phyloP scores from a whole-genome alignment of 148 eudicot species.

The Persicaria tinctoria region DNA sequence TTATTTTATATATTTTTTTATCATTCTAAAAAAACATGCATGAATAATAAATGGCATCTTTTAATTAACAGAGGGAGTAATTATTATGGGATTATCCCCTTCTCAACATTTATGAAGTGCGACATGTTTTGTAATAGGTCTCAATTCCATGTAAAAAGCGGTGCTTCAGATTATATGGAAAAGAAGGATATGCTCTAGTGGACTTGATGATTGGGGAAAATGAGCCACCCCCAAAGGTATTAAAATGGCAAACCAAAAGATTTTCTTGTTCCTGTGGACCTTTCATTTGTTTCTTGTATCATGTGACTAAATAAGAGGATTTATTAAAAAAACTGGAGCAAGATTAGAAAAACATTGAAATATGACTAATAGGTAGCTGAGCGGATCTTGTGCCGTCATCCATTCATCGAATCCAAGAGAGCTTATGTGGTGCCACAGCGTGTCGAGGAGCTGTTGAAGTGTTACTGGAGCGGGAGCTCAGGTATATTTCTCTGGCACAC shows the following conservation, averaged over 20 bases:
- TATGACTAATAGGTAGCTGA: conserved; percentile 46
- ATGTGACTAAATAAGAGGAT: too few relatives aligned
- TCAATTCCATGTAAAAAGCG: conserved; percentile 94
- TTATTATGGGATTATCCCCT: too few relatives aligned
- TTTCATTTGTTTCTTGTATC: too few relatives aligned
- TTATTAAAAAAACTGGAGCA: too few relatives aligned
- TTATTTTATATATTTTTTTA: not conserved
- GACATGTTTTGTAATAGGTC: conserved; percentile 43
- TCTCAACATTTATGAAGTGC: not conserved
- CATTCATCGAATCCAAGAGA: conserved; percentile 88
- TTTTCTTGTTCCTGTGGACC: too few relatives aligned
- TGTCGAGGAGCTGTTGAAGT: conserved; percentile 87
- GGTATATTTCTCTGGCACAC: conserved; percentile 30
- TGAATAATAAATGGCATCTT: too few relatives aligned
- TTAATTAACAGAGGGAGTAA: too few relatives aligned
- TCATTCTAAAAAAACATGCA: too few relatives aligned
- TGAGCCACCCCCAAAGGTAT: conserved; percentile 92
- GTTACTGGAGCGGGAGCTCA: conserved; percentile 79
- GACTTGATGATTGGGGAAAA: conserved; percentile 91
- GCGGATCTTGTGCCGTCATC: conserved; percentile 85
- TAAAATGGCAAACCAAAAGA: too few relatives aligned
- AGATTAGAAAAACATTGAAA: too few relatives aligned
- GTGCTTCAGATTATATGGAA: conserved; percentile 85
- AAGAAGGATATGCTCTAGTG: conserved; percentile 80
- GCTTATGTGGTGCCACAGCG: conserved; percentile 90